Evolutionary conservation across 2,329 filamentous ascomycete genomes (phyloP).

Genomic region (Zymoseptoria pseudotritici): DNA sequence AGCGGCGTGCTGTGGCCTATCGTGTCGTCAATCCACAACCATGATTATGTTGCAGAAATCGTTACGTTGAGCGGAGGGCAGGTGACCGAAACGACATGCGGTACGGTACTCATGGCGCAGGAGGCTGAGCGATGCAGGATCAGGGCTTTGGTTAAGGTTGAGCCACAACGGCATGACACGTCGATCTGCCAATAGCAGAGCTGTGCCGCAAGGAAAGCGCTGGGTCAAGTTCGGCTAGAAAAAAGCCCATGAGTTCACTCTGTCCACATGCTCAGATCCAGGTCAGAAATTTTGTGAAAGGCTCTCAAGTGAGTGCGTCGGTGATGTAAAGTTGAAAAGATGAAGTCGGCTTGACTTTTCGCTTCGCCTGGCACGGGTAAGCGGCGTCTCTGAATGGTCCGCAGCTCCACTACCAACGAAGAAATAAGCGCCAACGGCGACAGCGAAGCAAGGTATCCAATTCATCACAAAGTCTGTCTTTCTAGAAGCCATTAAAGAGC

Average conservation of each 20-base stretch:
- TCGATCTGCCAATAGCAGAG: neutral
- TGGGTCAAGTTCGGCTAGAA: neutral
- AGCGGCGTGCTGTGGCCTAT: neutral
- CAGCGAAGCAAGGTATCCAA: neutral
- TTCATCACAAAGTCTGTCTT: neutral
- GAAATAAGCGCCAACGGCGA: neutral
- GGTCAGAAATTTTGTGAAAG: neutral
- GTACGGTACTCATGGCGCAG: neutral
- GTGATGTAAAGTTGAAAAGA: neutral
- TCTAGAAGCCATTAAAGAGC: neutral
- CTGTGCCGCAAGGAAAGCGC: neutral
- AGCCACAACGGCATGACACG: neutral
- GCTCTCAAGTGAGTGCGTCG: neutral
- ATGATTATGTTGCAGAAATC: neutral
- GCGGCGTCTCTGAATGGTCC: neutral
- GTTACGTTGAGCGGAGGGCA: neutral
- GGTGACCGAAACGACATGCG: neutral
- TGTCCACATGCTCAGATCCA: neutral
- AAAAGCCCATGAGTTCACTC: neutral
- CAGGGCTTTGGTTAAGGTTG: neutral
- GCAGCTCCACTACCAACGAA: neutral
- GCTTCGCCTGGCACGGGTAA: neutral
- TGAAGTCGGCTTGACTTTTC: neutral
- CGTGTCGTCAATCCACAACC: neutral
- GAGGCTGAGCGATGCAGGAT: neutral